Conservation (phyloP, 306 rosid species). For the Corylus americana region DNA sequence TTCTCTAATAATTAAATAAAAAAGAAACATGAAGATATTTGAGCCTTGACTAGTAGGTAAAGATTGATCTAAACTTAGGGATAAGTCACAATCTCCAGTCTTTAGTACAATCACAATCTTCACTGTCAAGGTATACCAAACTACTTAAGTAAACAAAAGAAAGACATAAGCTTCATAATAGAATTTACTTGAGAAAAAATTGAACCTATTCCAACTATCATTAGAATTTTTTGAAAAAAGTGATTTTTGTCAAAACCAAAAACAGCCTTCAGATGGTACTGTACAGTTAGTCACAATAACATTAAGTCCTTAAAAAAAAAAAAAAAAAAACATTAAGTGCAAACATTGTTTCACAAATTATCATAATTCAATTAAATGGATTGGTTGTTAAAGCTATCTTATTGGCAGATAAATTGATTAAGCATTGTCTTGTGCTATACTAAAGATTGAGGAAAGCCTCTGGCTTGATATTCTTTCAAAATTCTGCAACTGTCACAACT, state of each 20-base stretch:
- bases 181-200: constrained; percentile 72
- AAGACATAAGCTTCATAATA: neutral
- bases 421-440: neutral
- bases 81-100: neutral
- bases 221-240: constrained; percentile 58
- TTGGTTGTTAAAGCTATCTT: neutral
- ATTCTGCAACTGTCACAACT: neutral
- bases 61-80: too few species aligned
- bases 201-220: constrained; percentile 77
- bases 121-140: neutral
- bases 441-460: neutral
- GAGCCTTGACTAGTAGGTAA: too few species aligned
- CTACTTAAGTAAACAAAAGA: neutral
- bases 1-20: too few species aligned
- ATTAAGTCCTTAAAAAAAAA: constrained; percentile 22
- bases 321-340: too few species aligned
- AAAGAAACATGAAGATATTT: too few species aligned
- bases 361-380: neutral
- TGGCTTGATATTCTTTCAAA: neutral
- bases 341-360: neutral
- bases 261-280: constrained; percentile 81
- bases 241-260: constrained; percentile 79
- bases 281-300: constrained; percentile 30
- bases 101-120: neutral
- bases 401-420: neutral